phyloP scores from a whole-genome alignment of 805 yeast species.

The Monosporozyma solicola region DNA sequence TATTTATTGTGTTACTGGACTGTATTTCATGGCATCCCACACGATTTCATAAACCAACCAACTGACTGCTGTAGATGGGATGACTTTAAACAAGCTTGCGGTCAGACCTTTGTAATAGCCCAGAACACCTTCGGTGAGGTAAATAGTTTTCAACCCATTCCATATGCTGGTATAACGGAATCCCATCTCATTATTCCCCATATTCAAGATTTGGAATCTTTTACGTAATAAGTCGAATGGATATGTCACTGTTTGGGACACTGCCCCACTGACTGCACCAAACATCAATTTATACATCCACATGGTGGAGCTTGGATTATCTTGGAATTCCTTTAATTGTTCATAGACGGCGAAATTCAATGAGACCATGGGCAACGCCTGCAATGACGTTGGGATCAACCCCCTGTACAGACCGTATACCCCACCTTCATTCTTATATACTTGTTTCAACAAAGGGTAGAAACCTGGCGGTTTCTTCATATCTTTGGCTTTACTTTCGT shows the following conservation, averaged over 20 bases:
- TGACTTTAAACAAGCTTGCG: slow-evolving; percentile 69
- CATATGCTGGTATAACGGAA: slow-evolving; percentile 69
- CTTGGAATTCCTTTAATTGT: slow-evolving; percentile 52
- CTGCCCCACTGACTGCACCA: slow-evolving; percentile 83
- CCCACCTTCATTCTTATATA: slow-evolving; percentile 77
- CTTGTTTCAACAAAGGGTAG: slow-evolving; percentile 42
- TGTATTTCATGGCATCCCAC: slow-evolving; percentile 3
- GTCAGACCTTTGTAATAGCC: slow-evolving; percentile 85
- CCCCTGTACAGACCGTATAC: slow-evolving; percentile 72
- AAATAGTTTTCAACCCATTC: slow-evolving; percentile 66
- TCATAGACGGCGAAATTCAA: slow-evolving; percentile 88
- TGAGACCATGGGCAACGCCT: slow-evolving; percentile 95
- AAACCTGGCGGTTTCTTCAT: slow-evolving; percentile 61
- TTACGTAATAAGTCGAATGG: slow-evolving; percentile 87
- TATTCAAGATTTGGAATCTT: slow-evolving; percentile 81
- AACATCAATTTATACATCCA: slow-evolving; percentile 45
- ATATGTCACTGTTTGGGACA: slow-evolving; percentile 83
- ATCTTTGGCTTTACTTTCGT: slow-evolving; percentile 33
- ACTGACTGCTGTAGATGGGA: slow-evolving; percentile 93
- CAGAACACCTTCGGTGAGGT: slow-evolving; percentile 55
- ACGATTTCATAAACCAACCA: slow-evolving; percentile 81
- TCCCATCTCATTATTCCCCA: slow-evolving; percentile 65
- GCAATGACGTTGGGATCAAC: slow-evolving; percentile 78
- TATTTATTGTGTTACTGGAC: neutral
- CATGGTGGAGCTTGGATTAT: slow-evolving; percentile 20